Conservation (phyloP, 495 filamentous ascomycete genomes). For the Lindgomyces ingoldianus region DNA sequence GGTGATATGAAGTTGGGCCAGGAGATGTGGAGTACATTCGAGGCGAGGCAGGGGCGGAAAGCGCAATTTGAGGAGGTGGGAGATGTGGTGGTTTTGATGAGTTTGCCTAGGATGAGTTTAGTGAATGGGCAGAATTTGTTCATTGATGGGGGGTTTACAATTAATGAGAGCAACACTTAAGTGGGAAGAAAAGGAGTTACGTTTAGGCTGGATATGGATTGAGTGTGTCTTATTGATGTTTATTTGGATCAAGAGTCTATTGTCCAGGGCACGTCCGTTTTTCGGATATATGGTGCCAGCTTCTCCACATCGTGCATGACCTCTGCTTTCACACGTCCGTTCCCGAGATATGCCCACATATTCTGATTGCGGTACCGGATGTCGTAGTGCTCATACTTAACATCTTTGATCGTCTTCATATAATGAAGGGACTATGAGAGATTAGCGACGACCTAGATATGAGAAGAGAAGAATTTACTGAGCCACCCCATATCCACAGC, state of each 20-base stretch:
- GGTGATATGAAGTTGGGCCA: not conserved
- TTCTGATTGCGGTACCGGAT: constrained; percentile 13
- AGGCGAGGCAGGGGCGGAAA: constrained; percentile 45
- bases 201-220: too few relatives aligned
- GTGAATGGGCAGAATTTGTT: constrained; percentile 27
- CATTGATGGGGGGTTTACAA: constrained; percentile 5
- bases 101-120: constrained; percentile 48
- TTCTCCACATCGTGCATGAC: not conserved
- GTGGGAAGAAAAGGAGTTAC: not conserved
- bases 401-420: constrained; percentile 18
- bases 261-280: constrained; percentile 3
- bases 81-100: constrained; percentile 50
- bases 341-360: constrained; percentile 14
- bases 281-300: constrained; percentile 9
- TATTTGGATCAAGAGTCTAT: not conserved
- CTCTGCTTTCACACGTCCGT: constrained; percentile 14
- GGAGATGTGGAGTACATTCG: constrained; percentile 33
- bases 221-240: too few relatives aligned
- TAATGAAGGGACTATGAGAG: constrained; percentile 13
- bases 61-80: constrained; percentile 49
- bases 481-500: constrained; percentile 21
- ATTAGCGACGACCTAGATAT: not conserved
- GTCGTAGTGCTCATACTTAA: constrained; percentile 17
- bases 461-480: not conserved
- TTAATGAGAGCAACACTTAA: constrained; percentile 9